Evolutionary conservation across 495 filamentous ascomycete genomes (phyloP).

Genomic region (Staphylotrichum longicolle): DNA sequence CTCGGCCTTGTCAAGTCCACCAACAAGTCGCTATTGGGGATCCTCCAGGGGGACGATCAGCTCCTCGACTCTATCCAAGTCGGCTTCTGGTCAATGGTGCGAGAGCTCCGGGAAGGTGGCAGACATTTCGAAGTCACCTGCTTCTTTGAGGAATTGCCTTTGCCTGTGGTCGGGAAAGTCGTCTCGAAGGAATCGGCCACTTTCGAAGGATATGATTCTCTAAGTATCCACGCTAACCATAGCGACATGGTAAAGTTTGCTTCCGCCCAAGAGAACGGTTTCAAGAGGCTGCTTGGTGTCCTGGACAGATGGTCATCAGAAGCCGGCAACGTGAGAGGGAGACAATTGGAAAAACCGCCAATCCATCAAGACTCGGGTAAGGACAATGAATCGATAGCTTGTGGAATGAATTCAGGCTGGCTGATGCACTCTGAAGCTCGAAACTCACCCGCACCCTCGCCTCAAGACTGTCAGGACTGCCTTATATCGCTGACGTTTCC

Average conservation of each 20-base stretch:
- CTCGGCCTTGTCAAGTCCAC: slow-evolving; percentile 26
- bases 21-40: slow-evolving; percentile 26
- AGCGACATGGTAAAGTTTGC: slow-evolving; percentile 43
- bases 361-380: too few relatives aligned
- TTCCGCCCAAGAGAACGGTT: slow-evolving; percentile 33
- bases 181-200: slow-evolving; percentile 44
- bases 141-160: slow-evolving; percentile 34
- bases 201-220: slow-evolving; percentile 26
- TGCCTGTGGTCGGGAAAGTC: slow-evolving; percentile 29
- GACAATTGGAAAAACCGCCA: too few relatives aligned
- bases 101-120: slow-evolving; percentile 16
- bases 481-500: slow-evolving; percentile 27
- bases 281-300: slow-evolving; percentile 35
- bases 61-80: slow-evolving; percentile 23
- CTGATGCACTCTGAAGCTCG: too few relatives aligned
- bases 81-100: slow-evolving; percentile 37
- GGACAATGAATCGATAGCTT: too few relatives aligned
- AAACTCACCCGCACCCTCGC: too few relatives aligned
- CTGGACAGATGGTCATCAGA: slow-evolving; percentile 15
- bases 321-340: too few relatives aligned
- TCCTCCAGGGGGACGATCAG: slow-evolving; percentile 16
- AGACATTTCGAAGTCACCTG: slow-evolving; percentile 33
- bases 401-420: too few relatives aligned
- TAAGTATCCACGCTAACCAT: slow-evolving; percentile 43
- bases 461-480: too few relatives aligned